These are phyloP conservation scores for Cyanodermella asteris DNA, from an alignment of 2,329 filamentous ascomycete species.

Conservation along the genomic window DNA sequence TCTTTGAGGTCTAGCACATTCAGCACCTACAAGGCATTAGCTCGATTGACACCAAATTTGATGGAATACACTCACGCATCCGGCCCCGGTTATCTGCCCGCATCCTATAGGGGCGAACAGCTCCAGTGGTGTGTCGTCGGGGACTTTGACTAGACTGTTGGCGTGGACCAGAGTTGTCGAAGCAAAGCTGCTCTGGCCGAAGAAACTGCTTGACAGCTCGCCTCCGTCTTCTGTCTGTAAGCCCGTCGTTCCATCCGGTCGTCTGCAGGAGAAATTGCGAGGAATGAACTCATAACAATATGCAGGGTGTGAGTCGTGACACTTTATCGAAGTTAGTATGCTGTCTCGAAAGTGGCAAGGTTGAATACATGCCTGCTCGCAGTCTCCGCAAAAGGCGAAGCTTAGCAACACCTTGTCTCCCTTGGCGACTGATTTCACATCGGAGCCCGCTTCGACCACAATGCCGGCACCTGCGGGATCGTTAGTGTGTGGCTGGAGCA, in stretches of 20 bases:
- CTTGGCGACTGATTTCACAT: too few species aligned
- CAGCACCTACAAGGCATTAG: conserved; percentile 10
- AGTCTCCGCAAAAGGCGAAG: conserved; percentile 1
- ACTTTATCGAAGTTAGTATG: too few species aligned
- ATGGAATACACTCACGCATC: too few species aligned
- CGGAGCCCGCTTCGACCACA: too few species aligned
- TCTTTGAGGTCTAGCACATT: conserved; percentile 9
- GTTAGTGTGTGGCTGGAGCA: too few species aligned
- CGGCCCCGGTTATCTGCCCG: conserved; percentile 14
- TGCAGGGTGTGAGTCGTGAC: conserved; percentile 1
- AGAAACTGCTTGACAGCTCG: conserved; percentile 12
- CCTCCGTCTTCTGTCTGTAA: conserved; percentile 2
- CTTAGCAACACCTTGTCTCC: conserved; percentile 1
- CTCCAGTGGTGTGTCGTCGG: conserved; percentile 9
- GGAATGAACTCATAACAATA: neutral
- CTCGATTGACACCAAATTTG: too few species aligned
- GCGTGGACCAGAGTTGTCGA: conserved; percentile 12
- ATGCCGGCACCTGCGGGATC: too few species aligned
- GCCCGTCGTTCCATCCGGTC: neutral
- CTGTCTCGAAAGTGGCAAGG: too few species aligned
- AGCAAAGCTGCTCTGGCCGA: conserved; percentile 18
- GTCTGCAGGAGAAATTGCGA: neutral
- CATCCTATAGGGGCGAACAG: conserved; percentile 14
- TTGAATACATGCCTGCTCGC: too few species aligned
- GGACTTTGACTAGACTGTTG: conserved; percentile 10